phyloP scores from a whole-genome alignment of 2,329 filamentous ascomycete genomes.

The Alternaria viburni region DNA sequence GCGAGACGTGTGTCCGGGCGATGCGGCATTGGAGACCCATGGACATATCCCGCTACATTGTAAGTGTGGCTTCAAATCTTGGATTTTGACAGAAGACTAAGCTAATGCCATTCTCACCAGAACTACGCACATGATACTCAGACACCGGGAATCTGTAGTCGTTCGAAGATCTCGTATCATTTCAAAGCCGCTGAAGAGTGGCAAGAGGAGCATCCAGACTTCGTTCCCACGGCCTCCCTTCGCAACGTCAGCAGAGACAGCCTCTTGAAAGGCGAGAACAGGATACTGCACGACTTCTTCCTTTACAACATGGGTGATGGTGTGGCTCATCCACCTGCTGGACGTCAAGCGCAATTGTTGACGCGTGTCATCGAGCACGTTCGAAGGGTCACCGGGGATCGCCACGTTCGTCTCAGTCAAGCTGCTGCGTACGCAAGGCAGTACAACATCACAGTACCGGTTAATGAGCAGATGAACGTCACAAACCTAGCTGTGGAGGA shows the following conservation, averaged over 20 bases:
- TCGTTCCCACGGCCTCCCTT: not conserved
- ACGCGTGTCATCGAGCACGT: conserved; percentile 9
- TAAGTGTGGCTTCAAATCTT: not conserved
- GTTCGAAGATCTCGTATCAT: conserved; percentile 5
- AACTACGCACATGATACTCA: not conserved
- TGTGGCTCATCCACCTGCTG: not conserved
- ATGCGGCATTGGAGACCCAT: not conserved
- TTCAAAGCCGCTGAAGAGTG: not conserved
- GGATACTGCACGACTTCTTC: conserved; percentile 4
- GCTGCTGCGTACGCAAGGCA: not conserved
- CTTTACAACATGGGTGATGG: conserved; percentile 10
- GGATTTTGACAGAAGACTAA: not conserved
- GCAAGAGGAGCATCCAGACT: not conserved
- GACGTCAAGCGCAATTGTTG: conserved; percentile 4
- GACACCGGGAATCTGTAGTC: not conserved
- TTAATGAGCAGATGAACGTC: not conserved
- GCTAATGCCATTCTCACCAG: not conserved
- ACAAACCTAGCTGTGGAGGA: conserved; percentile 1
- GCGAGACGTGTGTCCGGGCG: conserved; percentile 2
- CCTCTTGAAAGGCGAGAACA: not conserved
- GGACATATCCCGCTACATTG: conserved; percentile 1
- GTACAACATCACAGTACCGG: not conserved
- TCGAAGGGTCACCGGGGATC: not conserved
- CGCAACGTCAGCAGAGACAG: not conserved
- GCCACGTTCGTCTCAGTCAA: conserved; percentile 6